Evolutionary conservation across 352 stramenopile genomes (phyloP).

Genomic region (Pythium diclinum): DNA sequence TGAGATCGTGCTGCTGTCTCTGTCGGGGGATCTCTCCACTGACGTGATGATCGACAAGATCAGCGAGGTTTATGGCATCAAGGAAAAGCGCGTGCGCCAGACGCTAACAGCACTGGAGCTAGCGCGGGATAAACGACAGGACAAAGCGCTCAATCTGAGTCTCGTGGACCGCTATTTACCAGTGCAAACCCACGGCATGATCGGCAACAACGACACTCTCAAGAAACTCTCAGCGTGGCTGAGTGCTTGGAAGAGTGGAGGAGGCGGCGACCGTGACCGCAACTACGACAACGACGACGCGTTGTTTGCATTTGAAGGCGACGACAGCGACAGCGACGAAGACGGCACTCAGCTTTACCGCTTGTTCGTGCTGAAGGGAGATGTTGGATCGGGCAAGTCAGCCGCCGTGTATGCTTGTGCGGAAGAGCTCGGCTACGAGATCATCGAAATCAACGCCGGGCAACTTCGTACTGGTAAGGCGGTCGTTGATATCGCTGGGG

Average conservation of each 20-base stretch:
- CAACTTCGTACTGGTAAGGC: conserved; percentile 68
- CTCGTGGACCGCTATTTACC: conserved; percentile 69
- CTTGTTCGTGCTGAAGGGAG: conserved; percentile 72
- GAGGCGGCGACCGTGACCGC: conserved; percentile 36
- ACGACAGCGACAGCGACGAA: conserved; percentile 52
- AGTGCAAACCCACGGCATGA: conserved; percentile 48
- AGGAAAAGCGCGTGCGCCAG: conserved; percentile 57
- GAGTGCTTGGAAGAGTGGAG: conserved; percentile 64
- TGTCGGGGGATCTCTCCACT: conserved; percentile 19
- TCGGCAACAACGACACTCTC: conserved; percentile 64
- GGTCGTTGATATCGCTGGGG: conserved; percentile 72
- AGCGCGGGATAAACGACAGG: conserved; percentile 41
- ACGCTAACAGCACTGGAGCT: conserved; percentile 42
- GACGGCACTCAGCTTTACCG: conserved; percentile 50
- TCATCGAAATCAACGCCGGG: conserved; percentile 84
- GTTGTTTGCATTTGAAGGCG: conserved; percentile 62
- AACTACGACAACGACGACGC: conserved; percentile 57
- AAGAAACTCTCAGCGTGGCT: conserved; percentile 73
- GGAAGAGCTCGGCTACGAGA: conserved; percentile 75
- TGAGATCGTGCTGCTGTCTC: conserved; percentile 6
- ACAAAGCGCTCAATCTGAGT: conserved; percentile 52
- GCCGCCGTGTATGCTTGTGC: conserved; percentile 77
- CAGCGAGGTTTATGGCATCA: conserved; percentile 45
- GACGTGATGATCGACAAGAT: conserved; percentile 50
- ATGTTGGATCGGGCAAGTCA: conserved; percentile 72